phyloP scores from a whole-genome alignment of 768 basidiomycete genomes.

The Tremella fuciformis region DNA sequence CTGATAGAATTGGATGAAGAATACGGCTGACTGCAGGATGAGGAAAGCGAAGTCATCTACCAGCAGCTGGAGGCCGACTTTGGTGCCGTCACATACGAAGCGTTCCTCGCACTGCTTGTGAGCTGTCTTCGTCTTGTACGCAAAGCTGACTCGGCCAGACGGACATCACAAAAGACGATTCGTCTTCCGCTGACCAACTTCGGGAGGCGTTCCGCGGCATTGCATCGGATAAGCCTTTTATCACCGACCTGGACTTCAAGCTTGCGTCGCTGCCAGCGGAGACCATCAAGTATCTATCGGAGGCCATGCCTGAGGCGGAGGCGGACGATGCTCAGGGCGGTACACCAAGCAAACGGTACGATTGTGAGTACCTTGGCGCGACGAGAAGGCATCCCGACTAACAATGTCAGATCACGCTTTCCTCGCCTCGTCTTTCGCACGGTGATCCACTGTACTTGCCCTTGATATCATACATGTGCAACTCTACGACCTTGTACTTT shows the following conservation, averaged over 20 bases:
- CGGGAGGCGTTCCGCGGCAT: conserved; percentile 90
- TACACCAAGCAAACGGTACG: conserved; percentile 16
- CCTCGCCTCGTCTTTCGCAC: conserved; percentile 29
- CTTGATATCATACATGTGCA: no score
- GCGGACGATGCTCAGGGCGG: conserved; percentile 16
- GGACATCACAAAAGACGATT: conserved; percentile 85
- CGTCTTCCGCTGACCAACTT: conserved; percentile 86
- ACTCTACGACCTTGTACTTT: no score
- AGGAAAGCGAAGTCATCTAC: conserved; percentile 80
- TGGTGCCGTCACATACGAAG: conserved; percentile 86
- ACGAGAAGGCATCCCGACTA: not conserved
- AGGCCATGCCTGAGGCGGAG: conserved; percentile 66
- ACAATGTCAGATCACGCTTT: conserved; percentile 26
- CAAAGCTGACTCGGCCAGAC: conserved; percentile 59
- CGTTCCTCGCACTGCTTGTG: conserved; percentile 90
- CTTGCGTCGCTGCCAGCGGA: conserved; percentile 72
- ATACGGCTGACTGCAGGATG: conserved; percentile 58
- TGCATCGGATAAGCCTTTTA: conserved; percentile 83
- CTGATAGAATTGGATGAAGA: not conserved
- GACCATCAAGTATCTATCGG: conserved; percentile 75
- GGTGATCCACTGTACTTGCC: not conserved
- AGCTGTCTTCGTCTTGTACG: conserved; percentile 20
- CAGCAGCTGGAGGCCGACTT: conserved; percentile 74
- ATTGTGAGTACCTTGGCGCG: conserved; percentile 26
- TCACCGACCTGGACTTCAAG: conserved; percentile 88